These are phyloP conservation scores for Clarireedia paspali DNA, from an alignment of 2,329 filamentous ascomycete genomes.

Conservation along the genomic window DNA sequence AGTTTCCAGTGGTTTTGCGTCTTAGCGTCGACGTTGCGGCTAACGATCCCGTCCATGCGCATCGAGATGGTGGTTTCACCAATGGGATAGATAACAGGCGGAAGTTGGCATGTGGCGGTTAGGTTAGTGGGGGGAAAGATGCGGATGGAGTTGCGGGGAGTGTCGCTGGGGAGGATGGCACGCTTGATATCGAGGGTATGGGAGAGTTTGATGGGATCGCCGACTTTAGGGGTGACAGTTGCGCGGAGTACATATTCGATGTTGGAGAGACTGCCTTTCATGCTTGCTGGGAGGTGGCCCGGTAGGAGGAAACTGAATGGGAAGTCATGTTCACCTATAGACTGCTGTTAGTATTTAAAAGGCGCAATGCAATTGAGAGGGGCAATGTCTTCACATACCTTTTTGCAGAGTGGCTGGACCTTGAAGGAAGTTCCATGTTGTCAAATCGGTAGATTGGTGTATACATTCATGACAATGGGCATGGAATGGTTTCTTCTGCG, in stretches of 20 bases:
- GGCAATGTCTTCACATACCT: slow-evolving; percentile 32
- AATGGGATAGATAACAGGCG: slow-evolving; percentile 77
- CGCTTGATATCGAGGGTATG: slow-evolving; percentile 70
- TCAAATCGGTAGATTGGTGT: slow-evolving; percentile 63
- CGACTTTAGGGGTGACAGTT: slow-evolving; percentile 52
- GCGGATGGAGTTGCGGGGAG: slow-evolving; percentile 81
- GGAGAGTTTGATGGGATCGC: slow-evolving; percentile 55
- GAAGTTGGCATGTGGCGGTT: slow-evolving; percentile 74
- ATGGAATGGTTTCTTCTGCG: slow-evolving; percentile 75
- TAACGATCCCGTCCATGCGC: slow-evolving; percentile 78
- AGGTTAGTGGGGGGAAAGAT: slow-evolving; percentile 96
- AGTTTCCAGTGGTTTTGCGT: slow-evolving; percentile 78
- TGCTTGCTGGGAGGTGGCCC: slow-evolving; percentile 78
- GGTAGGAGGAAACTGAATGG: slow-evolving; percentile 84
- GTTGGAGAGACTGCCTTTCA: slow-evolving; percentile 62
- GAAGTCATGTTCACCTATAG: slow-evolving; percentile 60
- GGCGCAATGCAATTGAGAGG: slow-evolving; percentile 4
- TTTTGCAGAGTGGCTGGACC: slow-evolving; percentile 43
- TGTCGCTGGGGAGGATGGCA: slow-evolving; percentile 64
- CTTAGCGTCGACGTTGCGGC: slow-evolving; percentile 57
- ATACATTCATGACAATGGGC: slow-evolving; percentile 72
- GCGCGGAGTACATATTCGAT: slow-evolving; percentile 76
- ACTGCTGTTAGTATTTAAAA: neutral
- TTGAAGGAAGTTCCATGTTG: slow-evolving; percentile 70
- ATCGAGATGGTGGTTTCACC: slow-evolving; percentile 73